Evolutionary conservation across 352 stramenopile species (phyloP), one percentile per base, ranked within the genome.

Genomic region (Pythium utonaiense): DNA sequence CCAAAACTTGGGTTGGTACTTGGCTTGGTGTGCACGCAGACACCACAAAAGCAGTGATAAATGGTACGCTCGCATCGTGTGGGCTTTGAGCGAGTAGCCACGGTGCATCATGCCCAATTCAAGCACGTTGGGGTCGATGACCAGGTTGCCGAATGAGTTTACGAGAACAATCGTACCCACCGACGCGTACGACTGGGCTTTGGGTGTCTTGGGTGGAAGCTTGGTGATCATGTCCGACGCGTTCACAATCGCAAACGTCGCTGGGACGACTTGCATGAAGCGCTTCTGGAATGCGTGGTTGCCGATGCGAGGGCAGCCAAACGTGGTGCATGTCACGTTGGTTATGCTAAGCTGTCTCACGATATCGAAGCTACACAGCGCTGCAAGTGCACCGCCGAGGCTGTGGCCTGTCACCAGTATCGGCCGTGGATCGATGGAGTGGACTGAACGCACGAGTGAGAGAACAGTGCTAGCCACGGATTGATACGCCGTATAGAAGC

Each of bases 161-260:
- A 77, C 44, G 19, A 83, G 51, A 24, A 80, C 68, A 10, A 64
- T 53, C 19, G 58, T 74, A 21, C 70, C 74, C n/a, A 83, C 70
- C 8, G 52, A 62, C 7, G 66, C 60, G 38, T 77, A 80, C 51
- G 72, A 77, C 34, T 70, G 58, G 24, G 72, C 69, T 19, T 75
- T 75, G 5, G 69, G 63, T 5, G 69, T 75, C 53, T 75, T 69
- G n/a, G 69, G 72, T 0, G 69, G 69, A 30, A 80, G 57, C 54
- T 80, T 80, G 30, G 72, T 77, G 28, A 77, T 63, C 25, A 77
- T 45, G 24, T 83, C 70, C 1, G 64, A 62, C 14, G 70, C 64
- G 28, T 83, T 79, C 30, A 81, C 62, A 36, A 83, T 73, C 19
- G 67, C 67, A 59, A 75, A 80, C 19, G 70, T 73, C 6, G 70